Evolutionary conservation across 2,329 filamentous ascomycete species (phyloP), one percentile per base, ranked within the genome.

Genomic region (Aureobasidium sp.): DNA sequence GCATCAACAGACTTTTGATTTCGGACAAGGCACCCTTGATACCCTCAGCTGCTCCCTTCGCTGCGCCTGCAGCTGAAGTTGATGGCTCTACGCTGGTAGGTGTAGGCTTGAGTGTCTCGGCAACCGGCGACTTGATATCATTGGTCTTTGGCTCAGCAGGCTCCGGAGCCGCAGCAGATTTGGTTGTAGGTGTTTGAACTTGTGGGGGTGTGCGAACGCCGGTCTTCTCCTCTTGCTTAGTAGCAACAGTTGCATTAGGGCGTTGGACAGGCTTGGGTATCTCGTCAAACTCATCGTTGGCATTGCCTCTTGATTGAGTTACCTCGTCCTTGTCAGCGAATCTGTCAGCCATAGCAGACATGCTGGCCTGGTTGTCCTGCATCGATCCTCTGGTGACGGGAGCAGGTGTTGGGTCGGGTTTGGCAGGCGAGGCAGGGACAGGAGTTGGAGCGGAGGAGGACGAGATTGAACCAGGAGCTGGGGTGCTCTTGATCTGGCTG

Each of bases 231-330:
- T 78, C 75, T 62, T 74, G 72, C 36, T 71, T 71, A 2, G 70
- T 65, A 39, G 72, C 68, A 9, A 64, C 55, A 9, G 73, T 71
- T 36, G 68, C 69, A 3, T 71, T 67, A 26, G 77, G 77, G 51
- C 88, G 87, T 68, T 90, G 87, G 12, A 84, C 77, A 23, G 90
- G 89, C 71, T 90, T 91, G 36, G 87, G 75, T 36, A 94, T 82
- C 71, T 96, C 91, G 72, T 97, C 92, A 67, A 97, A 97, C 76
- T 87, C 90, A 0, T 90, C 93, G 32, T 83, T 82, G 63, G 90
- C 87, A 20, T 84, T 80, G 1, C 82, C 81, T 10, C 79, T 78
- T 2, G 78, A 76, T 0, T 84, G 82, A n/a, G 83, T 83, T 12
- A 85, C 82, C 15, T 64, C 66, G 7, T 86, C 84, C 29, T 88